Evolutionary conservation across 805 yeast genomes (phyloP), one percentile per base, ranked within the genome.

Genomic region (Teunomyces kruisii): DNA sequence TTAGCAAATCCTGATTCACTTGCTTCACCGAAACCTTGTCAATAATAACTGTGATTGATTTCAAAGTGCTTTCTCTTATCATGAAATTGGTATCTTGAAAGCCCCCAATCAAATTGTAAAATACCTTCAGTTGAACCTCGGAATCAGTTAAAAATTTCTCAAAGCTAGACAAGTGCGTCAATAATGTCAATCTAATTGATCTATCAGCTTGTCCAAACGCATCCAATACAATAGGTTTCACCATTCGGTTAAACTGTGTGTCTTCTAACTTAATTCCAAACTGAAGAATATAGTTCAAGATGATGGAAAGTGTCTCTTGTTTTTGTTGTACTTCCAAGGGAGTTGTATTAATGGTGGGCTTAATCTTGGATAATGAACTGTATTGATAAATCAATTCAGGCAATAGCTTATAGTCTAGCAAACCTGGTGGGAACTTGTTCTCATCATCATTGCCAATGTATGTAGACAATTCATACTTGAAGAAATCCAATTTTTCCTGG

Each of bases 81-180:
- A 84, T 75, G 3, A 83, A 78, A 59, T 88, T 91, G 1, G 94
- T 80, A 61, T 92, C 99, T 28, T 83, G 80, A 56, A 92, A 86
- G 0, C 99, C 98, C 13, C 85, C 81, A n/a, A 84, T 66, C 54
- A 87, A 72, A 39, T 76, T 76, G 8, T 80, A 79, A 61, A 87
- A 88, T 1, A 94, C 75, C 52, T 79, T 81, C 51, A 77, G 82
- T 51, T 84, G 84, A 3, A 91, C 78, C 26, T 85, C 88, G 36
- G 76, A 64, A 32, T 79, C 80, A 2, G 80, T 71, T 16, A 89
- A 61, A 30, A 63, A 62, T 1, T 68, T 69, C 22, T 81, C 70
- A 48, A 78, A 80, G 12, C 68, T 61, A 0, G 90, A 83, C 45
- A 92, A 65, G 38, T 80, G 69, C 15, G 80, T 79, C 46, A 92